Evolutionary conservation across 495 filamentous ascomycete genomes (phyloP).

Genomic region (Trypethelium eluteriae): DNA sequence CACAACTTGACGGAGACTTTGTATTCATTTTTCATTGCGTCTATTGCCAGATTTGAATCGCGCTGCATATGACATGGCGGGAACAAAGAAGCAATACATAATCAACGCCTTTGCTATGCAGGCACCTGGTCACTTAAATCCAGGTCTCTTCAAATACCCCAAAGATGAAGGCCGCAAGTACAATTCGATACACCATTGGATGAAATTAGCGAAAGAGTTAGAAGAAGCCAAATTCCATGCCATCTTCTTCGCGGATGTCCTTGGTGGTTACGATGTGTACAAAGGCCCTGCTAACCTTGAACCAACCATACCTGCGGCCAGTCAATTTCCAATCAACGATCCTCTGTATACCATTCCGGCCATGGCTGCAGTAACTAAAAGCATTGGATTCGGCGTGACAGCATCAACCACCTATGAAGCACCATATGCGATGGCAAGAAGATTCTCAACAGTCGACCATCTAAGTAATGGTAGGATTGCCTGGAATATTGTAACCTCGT

Average conservation of each 20-base stretch:
- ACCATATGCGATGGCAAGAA: conserved; percentile 56
- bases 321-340: conserved; percentile 60
- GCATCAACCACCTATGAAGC: conserved; percentile 56
- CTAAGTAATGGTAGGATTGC: conserved; percentile 55
- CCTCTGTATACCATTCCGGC: conserved; percentile 28
- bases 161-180: conserved; percentile 47
- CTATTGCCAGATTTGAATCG: neutral
- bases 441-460: conserved; percentile 57
- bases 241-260: conserved; percentile 54
- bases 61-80: neutral
- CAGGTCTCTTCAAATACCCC: conserved; percentile 55
- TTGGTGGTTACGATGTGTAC: conserved; percentile 61
- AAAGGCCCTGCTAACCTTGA: conserved; percentile 44
- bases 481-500: conserved; percentile 61
- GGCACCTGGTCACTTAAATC: conserved; percentile 55
- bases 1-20: neutral
- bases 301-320: conserved; percentile 51
- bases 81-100: conserved; percentile 50
- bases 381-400: conserved; percentile 61
- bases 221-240: conserved; percentile 55
- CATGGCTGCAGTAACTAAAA: conserved; percentile 38
- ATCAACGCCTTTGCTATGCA: conserved; percentile 60
- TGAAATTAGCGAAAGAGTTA: conserved; percentile 48
- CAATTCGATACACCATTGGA: conserved; percentile 49
- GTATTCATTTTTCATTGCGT: neutral